These are phyloP conservation scores for Afroboletus lepidellus DNA, from an alignment of 1,284 basidiomycete genomes.

Conservation along the genomic window DNA sequence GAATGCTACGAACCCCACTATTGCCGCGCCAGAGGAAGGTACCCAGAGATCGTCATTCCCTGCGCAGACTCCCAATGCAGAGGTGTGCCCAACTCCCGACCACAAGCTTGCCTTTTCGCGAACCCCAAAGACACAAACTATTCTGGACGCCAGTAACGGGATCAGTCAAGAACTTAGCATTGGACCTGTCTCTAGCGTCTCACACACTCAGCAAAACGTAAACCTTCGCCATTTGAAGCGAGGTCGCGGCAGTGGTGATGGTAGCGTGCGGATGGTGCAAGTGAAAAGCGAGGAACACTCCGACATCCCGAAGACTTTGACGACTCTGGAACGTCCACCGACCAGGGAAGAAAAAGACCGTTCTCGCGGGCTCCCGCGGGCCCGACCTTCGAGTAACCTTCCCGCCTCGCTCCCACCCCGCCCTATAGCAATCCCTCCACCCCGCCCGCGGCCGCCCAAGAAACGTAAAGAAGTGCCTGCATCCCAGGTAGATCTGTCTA, in stretches of 20 bases:
- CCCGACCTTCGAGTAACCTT: background rate
- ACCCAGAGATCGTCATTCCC: slow-evolving; percentile 7
- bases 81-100: slow-evolving; percentile 8
- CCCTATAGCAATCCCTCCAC: slow-evolving; percentile 25
- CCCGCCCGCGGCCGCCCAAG: slow-evolving; percentile 19
- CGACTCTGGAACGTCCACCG: too few relatives aligned
- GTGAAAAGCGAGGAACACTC: slow-evolving; percentile 24
- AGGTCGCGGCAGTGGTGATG: slow-evolving; percentile 27
- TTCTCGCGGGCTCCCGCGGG: background rate
- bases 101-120: slow-evolving; percentile 14
- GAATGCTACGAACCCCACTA: background rate
- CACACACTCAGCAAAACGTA: slow-evolving; percentile 30
- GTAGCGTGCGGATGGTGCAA: slow-evolving; percentile 24
- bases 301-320: too few relatives aligned
- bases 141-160: slow-evolving; percentile 13
- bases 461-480: slow-evolving; percentile 9
- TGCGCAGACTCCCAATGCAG: background rate
- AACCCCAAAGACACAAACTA: slow-evolving; percentile 26
- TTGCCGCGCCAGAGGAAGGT: slow-evolving; percentile 7
- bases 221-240: slow-evolving; percentile 34
- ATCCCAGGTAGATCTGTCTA: background rate
- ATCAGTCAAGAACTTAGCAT: slow-evolving; percentile 23
- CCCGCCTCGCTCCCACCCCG: slow-evolving; percentile 13
- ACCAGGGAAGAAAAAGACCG: slow-evolving; percentile 17
- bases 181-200: slow-evolving; percentile 20